Percentiles rank a stretch among this genome's conserved stretches.
These are phyloP conservation scores for Talaromyces sp. DNA, from an alignment of 2,329 filamentous ascomycete species.

Conservation along the genomic window DNA sequence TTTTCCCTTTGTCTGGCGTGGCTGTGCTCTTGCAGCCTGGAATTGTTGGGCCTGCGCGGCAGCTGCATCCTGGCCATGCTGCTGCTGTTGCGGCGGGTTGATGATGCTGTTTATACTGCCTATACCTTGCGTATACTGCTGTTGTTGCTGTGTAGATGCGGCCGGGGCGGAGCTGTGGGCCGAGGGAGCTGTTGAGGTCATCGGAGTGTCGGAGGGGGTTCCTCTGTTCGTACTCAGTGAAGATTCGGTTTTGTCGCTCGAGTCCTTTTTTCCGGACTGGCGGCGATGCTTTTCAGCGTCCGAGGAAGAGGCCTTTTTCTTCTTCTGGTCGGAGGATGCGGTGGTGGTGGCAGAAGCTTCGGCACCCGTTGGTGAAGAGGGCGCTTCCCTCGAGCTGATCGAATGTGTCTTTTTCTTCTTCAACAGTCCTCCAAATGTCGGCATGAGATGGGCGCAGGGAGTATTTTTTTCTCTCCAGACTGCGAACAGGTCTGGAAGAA, in stretches of 20 bases:
- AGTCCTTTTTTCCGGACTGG: conserved; percentile 9
- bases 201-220: conserved; percentile 5
- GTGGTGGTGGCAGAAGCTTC: conserved; percentile 44
- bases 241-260: conserved; percentile 17
- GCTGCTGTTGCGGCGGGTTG: conserved; percentile 48
- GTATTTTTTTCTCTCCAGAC: conserved; percentile 16
- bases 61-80: conserved; percentile 21
- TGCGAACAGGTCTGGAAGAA: conserved; percentile 16
- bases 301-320: conserved; percentile 13
- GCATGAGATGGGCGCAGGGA: conserved; percentile 57
- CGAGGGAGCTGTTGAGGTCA: conserved; percentile 32
- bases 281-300: conserved; percentile 12
- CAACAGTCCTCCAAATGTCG: conserved; percentile 81
- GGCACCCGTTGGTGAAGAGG: conserved; percentile 59
- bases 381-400: conserved; percentile 55
- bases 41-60: conserved; percentile 4
- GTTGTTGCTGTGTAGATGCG: conserved; percentile 30
- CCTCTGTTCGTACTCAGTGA: conserved; percentile 7
- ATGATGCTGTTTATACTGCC: conserved; percentile 82
- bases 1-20: conserved; percentile 57
- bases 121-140: conserved; percentile 54
- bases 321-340: neutral
- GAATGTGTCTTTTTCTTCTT: conserved; percentile 99
- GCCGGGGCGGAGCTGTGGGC: conserved; percentile 24
- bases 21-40: conserved; percentile 14